Percentiles rank a stretch among this genome's conserved stretches.
Conservation (phyloP, 345 rosid species). For the Hypericum androsaemum region DNA sequence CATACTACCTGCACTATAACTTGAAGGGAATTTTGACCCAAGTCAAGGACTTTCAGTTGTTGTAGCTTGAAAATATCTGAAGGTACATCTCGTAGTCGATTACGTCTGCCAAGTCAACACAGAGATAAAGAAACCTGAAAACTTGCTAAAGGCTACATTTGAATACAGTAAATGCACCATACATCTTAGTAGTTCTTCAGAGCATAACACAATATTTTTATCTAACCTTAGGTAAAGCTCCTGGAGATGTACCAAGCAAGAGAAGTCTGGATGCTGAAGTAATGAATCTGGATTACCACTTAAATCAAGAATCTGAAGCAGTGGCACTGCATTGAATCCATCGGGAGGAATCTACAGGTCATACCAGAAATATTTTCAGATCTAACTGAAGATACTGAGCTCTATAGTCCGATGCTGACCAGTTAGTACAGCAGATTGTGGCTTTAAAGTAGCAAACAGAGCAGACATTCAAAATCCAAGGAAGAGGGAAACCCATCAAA, state of each 20-base stretch:
- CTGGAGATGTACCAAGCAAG: slow-evolving; percentile 50
- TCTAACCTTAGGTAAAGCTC: slow-evolving; percentile 83
- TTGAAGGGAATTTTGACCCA: slow-evolving; percentile 75
- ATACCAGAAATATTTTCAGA: slow-evolving; percentile 6
- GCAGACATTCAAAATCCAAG: too few relatives aligned
- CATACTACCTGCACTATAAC: slow-evolving; percentile 49
- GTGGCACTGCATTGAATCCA: slow-evolving; percentile 61
- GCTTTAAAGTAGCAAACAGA: too few relatives aligned
- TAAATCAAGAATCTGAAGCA: slow-evolving; percentile 70
- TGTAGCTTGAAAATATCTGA: slow-evolving; percentile 47
- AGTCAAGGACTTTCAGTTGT: slow-evolving; percentile 54
- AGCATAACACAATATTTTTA: too few relatives aligned
- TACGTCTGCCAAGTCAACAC: slow-evolving; percentile 40
- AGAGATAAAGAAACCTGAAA: not conserved
- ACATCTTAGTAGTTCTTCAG: too few relatives aligned
- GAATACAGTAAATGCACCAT: too few relatives aligned
- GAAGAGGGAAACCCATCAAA: too few relatives aligned
- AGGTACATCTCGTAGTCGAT: slow-evolving; percentile 60
- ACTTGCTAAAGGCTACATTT: not conserved
- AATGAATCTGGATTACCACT: slow-evolving; percentile 62
- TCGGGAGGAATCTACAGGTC: slow-evolving; percentile 53
- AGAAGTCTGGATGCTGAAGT: slow-evolving; percentile 47
- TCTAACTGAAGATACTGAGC: slow-evolving; percentile 2
- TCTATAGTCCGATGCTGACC: not conserved
- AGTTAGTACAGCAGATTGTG: too few relatives aligned